Evolutionary conservation across 106 monocot genomes (phyloP), one percentile per base, ranked within the genome.

Genomic region (Acanthochlamys bracteata): DNA sequence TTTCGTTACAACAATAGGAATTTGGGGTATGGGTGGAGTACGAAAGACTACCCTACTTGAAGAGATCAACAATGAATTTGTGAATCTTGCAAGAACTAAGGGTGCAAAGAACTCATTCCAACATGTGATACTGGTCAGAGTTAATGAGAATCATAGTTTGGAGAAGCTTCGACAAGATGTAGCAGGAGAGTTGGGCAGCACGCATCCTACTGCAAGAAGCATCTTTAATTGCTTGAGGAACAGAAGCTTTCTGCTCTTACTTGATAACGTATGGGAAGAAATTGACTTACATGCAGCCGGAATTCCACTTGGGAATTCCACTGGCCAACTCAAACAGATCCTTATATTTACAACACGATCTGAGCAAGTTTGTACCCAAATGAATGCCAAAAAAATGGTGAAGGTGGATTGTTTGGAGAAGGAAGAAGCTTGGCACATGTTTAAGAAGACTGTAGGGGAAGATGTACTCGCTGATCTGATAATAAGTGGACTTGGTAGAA

Each of bases 371-470:
- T 3, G 49, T 14, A 2, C 49, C 17, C 49, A 57, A 15, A 68
- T 68, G 75, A 42, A 51, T 11, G 47, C 55, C 17, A n/a, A 63
- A 2, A 57, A 39, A 20, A 51, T 6, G 11, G 7, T 63, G 24
- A 51, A 7, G 17, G 20, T 75, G 57, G 26, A 55, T n/a, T 49
- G n/a, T 22, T 63, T 75, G 69, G n/a, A 47, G 0, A 40, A 27
- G 8, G 63, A 69, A 9, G 41, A 67, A 0, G 39, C 67, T 0
- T 63, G 68, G 67, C 10, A 26, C 9, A 51, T 68, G 15, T 75
- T 75, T 15, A 20, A 46, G 47, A 42, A 45, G 13, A 69, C 21
- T 20, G 47, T 43, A 19, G 64, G 56, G 12, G 67, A 67, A 0
- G 21, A 1, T 60, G 55, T 64, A 0, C 21, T 10, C 19, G 61